phyloP scores from a whole-genome alignment of 2,329 filamentous ascomycete species.

The Alternaria viburni region DNA sequence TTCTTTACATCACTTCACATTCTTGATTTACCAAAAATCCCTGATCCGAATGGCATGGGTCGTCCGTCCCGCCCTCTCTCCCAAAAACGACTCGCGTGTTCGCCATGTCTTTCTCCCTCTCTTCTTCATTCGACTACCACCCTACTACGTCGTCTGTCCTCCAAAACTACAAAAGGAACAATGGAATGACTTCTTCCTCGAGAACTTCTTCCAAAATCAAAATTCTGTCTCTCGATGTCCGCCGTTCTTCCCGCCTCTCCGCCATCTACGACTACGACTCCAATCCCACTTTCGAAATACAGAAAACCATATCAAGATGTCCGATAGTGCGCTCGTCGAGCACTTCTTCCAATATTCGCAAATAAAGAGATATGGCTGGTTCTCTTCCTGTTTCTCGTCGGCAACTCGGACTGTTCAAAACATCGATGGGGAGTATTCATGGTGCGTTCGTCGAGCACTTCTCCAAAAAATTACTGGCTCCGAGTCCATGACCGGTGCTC shows the following conservation, averaged over 20 bases:
- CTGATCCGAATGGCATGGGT: neutral
- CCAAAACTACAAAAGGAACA: too few relatives aligned
- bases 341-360: neutral
- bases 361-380: neutral
- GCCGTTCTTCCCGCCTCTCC: neutral
- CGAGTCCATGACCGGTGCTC: too few relatives aligned
- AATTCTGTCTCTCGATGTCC: neutral
- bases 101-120: neutral
- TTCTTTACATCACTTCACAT: neutral
- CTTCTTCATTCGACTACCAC: neutral
- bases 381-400: neutral
- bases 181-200: neutral
- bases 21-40: neutral
- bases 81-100: neutral
- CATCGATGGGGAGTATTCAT: too few relatives aligned
- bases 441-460: too few relatives aligned
- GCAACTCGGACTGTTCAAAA: too few relatives aligned
- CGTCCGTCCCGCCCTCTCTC: fast-evolving
- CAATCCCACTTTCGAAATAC: neutral
- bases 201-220: neutral
- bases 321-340: neutral
- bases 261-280: neutral
- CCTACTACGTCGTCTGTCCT: neutral
- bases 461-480: too few relatives aligned
- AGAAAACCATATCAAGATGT: fast-evolving